These are phyloP conservation scores for Suaeda aralocaspica DNA, from an alignment of 148 eudicot genomes.

Conservation along the genomic window DNA sequence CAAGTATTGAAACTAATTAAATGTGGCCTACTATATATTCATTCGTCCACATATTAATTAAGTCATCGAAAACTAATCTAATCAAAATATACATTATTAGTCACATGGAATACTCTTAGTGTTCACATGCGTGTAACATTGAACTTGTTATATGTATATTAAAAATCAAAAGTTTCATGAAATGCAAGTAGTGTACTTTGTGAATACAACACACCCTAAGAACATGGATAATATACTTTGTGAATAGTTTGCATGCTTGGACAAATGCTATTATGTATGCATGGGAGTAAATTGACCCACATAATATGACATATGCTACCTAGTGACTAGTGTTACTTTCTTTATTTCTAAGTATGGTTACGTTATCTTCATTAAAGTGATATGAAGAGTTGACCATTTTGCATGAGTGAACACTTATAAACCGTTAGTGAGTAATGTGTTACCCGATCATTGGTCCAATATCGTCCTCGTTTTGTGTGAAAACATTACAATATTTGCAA, in stretches of 20 bases:
- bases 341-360: neutral
- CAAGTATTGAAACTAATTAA: no score
- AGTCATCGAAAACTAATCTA: no score
- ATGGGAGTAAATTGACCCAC: slow-evolving; percentile 16
- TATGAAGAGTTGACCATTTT: slow-evolving; percentile 31
- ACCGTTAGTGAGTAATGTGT: slow-evolving; percentile 26
- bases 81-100: neutral
- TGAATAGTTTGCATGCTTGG: slow-evolving; percentile 9
- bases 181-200: slow-evolving; percentile 1
- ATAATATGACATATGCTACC: neutral
- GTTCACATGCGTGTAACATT: neutral
- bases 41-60: no score
- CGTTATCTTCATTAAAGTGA: slow-evolving; percentile 19
- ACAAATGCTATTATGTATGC: slow-evolving; percentile 26
- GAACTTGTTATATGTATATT: neutral
- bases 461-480: slow-evolving; percentile 25
- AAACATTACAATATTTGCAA: slow-evolving; percentile 3
- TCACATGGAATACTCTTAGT: no score
- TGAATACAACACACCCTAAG: no score
- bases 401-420: slow-evolving; percentile 20
- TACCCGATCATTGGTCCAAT: slow-evolving; percentile 18
- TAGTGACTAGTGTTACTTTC: neutral
- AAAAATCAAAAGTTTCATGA: neutral
- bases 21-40: no score
- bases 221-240: slow-evolving; percentile 3